phyloP scores from a whole-genome alignment of 306 rosid genomes.

The Sicyos baderoa region DNA sequence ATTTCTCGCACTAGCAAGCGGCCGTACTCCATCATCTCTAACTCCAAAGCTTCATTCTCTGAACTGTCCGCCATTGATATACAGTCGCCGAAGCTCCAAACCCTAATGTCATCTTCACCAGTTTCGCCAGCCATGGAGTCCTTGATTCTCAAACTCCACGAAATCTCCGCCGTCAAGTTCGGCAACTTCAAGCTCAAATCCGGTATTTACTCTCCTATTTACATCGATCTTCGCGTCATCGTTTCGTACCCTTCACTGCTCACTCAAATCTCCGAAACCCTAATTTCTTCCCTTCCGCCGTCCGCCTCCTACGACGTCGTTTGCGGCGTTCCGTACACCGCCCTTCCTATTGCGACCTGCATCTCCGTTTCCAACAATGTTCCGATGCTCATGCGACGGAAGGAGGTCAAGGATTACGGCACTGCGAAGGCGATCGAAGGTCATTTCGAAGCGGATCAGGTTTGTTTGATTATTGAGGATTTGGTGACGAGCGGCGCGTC shows the following conservation, averaged over 20 bases:
- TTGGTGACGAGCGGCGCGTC: slow-evolving; percentile 84
- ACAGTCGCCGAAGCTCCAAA: not conserved
- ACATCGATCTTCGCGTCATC: slow-evolving; percentile 83
- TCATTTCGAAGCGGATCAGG: slow-evolving; percentile 37
- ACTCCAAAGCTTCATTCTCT: not conserved
- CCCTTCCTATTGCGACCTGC: slow-evolving; percentile 82
- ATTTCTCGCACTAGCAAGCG: not conserved
- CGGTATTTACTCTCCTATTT: slow-evolving; percentile 81
- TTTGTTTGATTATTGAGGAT: slow-evolving; percentile 74
- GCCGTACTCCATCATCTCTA: not conserved
- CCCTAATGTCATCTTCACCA: slow-evolving; percentile 12
- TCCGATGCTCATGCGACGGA: slow-evolving; percentile 91
- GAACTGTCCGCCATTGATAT: slow-evolving; percentile 4
- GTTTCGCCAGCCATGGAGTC: slow-evolving; percentile 48
- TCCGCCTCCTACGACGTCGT: slow-evolving; percentile 54
- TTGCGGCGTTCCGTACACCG: slow-evolving; percentile 89
- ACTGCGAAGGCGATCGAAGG: slow-evolving; percentile 83
- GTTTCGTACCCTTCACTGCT: slow-evolving; percentile 80
- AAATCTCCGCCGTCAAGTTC: slow-evolving; percentile 84
- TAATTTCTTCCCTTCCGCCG: slow-evolving; percentile 49
- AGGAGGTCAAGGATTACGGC: slow-evolving; percentile 87
- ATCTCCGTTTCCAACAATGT: slow-evolving; percentile 41
- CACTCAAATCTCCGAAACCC: slow-evolving; percentile 59
- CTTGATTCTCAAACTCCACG: slow-evolving; percentile 64
- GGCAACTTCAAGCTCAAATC: slow-evolving; percentile 89